Evolutionary conservation across 2,329 filamentous ascomycete genomes (phyloP).

Genomic region (Fusarium siculi): DNA sequence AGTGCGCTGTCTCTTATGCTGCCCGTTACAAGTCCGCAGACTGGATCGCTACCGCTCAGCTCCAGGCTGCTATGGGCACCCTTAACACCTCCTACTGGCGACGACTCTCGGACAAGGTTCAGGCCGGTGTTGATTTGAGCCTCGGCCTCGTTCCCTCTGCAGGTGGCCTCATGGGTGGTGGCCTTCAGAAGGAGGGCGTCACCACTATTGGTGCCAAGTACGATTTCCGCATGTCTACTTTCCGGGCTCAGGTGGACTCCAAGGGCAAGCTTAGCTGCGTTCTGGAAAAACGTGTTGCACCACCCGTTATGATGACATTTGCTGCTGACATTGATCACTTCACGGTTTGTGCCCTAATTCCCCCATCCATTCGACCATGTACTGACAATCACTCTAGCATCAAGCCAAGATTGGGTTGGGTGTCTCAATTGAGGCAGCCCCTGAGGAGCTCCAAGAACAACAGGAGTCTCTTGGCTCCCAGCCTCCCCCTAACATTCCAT

Average conservation of each 20-base stretch:
- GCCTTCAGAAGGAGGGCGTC: constrained; percentile 83
- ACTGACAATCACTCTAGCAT: constrained; percentile 69
- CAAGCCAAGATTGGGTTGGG: constrained; percentile 93
- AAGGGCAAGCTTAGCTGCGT: constrained; percentile 92
- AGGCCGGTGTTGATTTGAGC: constrained; percentile 95
- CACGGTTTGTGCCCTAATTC: constrained; percentile 72
- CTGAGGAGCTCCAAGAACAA: constrained; percentile 88
- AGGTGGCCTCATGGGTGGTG: constrained; percentile 79
- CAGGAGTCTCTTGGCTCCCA: constrained; percentile 71
- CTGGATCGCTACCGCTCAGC: constrained; percentile 92
- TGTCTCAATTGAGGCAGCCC: constrained; percentile 87
- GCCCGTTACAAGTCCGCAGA: constrained; percentile 90
- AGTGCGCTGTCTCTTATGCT: constrained; percentile 89
- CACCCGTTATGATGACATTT: constrained; percentile 92
- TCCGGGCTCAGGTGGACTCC: constrained; percentile 95
- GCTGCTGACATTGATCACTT: constrained; percentile 96
- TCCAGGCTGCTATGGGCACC: constrained; percentile 83
- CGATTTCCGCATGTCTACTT: constrained; percentile 94
- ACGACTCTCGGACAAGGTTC: constrained; percentile 90
- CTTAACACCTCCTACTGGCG: constrained; percentile 95
- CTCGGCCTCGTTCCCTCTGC: constrained; percentile 78
- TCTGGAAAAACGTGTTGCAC: constrained; percentile 94
- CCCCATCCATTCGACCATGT: neutral
- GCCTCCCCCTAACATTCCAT: constrained; percentile 68
- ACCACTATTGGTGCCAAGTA: constrained; percentile 97